These are phyloP conservation scores for Coemansia sp. DNA, from an alignment of 192 early-diverging fungal genomes.

Conservation along the genomic window DNA sequence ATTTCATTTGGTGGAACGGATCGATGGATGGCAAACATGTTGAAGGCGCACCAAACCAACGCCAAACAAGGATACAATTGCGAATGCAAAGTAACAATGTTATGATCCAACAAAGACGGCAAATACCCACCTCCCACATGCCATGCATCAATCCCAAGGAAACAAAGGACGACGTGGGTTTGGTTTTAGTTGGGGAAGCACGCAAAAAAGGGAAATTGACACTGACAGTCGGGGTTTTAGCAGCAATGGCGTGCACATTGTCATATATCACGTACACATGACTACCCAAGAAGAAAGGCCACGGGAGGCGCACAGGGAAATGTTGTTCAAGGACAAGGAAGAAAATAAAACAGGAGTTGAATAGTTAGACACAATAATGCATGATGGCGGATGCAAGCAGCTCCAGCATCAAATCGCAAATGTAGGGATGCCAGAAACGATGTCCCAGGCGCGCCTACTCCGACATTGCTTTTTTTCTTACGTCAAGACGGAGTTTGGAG, in stretches of 20 bases:
- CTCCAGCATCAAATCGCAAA: background rate
- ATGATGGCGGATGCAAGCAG: background rate
- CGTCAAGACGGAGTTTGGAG: no score
- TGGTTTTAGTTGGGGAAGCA: background rate
- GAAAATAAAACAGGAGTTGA: background rate
- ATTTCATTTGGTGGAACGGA: background rate
- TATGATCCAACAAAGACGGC: background rate
- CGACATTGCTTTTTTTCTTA: no score
- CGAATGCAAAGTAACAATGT: background rate
- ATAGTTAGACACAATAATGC: slow-evolving; percentile 1
- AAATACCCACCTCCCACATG: background rate
- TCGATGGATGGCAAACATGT: background rate
- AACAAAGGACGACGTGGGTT: background rate
- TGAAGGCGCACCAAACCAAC: background rate
- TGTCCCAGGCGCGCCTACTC: no score
- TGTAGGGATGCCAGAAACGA: no score
- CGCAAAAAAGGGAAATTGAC: background rate
- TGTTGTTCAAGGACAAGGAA: background rate
- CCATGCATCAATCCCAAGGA: background rate
- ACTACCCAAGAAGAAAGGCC: background rate
- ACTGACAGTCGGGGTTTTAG: background rate
- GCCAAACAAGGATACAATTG: background rate
- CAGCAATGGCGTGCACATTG: background rate
- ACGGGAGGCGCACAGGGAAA: background rate
- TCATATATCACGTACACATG: background rate